Evolutionary conservation across 2,329 filamentous ascomycete species (phyloP).

Genomic region (Neurospora sp.): DNA sequence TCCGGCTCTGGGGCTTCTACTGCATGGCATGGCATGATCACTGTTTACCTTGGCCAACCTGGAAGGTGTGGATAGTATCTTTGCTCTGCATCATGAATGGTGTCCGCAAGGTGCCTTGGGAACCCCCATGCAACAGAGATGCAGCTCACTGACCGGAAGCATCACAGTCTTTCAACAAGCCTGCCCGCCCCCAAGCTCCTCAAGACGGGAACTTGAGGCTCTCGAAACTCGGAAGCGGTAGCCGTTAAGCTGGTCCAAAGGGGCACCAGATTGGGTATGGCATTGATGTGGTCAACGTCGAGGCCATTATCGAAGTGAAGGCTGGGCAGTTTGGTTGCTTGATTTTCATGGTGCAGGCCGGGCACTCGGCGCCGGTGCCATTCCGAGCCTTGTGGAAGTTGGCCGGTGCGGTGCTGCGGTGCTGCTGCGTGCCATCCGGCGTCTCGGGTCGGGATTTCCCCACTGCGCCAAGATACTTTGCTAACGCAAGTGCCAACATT

Average conservation of each 20-base stretch:
- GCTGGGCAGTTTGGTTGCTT: not conserved
- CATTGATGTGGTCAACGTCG: not conserved
- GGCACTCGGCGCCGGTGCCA: not conserved
- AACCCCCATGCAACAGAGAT: not conserved
- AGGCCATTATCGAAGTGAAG: not conserved
- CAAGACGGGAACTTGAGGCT: not conserved
- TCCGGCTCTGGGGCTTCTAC: not conserved
- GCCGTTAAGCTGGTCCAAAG: not conserved
- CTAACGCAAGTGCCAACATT: rapidly evolving
- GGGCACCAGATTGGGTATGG: not conserved
- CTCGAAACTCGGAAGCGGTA: not conserved
- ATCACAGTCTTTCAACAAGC: not conserved
- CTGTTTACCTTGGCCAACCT: not conserved
- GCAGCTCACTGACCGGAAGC: not conserved
- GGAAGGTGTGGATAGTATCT: not conserved
- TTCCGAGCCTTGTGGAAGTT: not conserved
- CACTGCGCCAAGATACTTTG: not conserved
- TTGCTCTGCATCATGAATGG: not conserved
- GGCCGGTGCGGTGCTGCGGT: not conserved
- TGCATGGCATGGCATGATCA: not conserved
- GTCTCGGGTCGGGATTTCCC: not conserved
- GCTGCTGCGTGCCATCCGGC: not conserved
- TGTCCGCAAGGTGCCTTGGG: not conserved
- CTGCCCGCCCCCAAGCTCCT: too few species aligned
- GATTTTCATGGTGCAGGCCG: not conserved